Percentiles rank a stretch among this genome's conserved stretches.
Evolutionary conservation across 768 basidiomycete genomes (phyloP).

Genomic region (Auriscalpium orientale): DNA sequence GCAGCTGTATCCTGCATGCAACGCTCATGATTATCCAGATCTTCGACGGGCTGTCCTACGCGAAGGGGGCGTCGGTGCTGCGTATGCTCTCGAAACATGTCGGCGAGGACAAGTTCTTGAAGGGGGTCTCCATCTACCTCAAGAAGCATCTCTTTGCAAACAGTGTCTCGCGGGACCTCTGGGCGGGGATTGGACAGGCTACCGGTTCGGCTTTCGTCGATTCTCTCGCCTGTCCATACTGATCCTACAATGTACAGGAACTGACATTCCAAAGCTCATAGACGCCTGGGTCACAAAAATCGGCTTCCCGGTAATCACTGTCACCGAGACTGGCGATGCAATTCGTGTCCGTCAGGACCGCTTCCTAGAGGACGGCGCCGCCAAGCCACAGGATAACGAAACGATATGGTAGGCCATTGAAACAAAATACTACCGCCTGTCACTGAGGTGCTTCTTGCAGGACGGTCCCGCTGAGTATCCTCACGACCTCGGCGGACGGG

Average conservation of each 20-base stretch:
- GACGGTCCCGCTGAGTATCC: constrained; percentile 73
- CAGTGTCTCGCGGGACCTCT: constrained; percentile 79
- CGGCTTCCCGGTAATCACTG: constrained; percentile 87
- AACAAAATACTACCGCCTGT: background rate
- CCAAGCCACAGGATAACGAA: constrained; percentile 75
- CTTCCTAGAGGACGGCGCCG: constrained; percentile 81
- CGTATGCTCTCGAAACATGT: constrained; percentile 89
- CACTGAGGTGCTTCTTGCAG: constrained; percentile 28
- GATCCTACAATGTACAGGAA: constrained; percentile 25
- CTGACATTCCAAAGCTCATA: constrained; percentile 77
- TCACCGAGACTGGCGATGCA: constrained; percentile 65
- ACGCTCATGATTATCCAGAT: constrained; percentile 41
- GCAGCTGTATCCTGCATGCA: background rate
- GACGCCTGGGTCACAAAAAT: constrained; percentile 86
- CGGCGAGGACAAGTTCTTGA: constrained; percentile 82
- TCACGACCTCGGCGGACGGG: constrained; percentile 54
- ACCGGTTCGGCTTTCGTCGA: constrained; percentile 36
- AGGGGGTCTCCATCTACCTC: constrained; percentile 86
- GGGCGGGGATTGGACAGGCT: constrained; percentile 75
- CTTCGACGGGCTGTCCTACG: constrained; percentile 83
- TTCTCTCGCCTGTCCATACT: background rate
- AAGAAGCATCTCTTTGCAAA: constrained; percentile 83
- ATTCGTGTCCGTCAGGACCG: constrained; percentile 84
- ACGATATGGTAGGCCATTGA: constrained; percentile 60
- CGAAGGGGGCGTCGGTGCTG: constrained; percentile 83